Evolutionary conservation across 768 basidiomycete species (phyloP).

Genomic region (Pulveroboletus sp.): DNA sequence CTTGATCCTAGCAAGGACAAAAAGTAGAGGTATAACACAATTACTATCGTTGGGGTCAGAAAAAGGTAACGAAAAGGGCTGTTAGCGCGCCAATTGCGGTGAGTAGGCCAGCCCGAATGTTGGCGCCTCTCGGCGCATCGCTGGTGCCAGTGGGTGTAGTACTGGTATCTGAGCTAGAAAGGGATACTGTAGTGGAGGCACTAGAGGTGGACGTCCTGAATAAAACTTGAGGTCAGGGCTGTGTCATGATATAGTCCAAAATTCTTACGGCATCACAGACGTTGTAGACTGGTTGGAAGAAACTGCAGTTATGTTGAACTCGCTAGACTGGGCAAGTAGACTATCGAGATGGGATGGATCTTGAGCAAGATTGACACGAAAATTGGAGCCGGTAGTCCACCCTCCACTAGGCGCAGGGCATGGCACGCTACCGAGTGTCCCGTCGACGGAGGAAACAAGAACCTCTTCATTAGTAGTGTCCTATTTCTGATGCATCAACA

Average conservation of each 20-base stretch:
- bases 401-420: conserved; percentile 59
- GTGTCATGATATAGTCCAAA: background rate
- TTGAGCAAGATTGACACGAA: conserved; percentile 71
- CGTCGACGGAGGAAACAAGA: conserved; percentile 55
- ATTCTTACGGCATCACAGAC: conserved; percentile 19
- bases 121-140: conserved; percentile 30
- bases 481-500: conserved; percentile 25
- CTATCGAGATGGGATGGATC: conserved; percentile 42
- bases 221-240: background rate
- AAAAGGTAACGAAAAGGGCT: conserved; percentile 26
- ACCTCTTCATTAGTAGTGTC: conserved; percentile 41
- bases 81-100: conserved; percentile 35
- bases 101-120: conserved; percentile 32
- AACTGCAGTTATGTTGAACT: conserved; percentile 50
- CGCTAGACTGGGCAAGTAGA: conserved; percentile 69
- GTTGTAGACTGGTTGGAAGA: conserved; percentile 19
- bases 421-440: conserved; percentile 35
- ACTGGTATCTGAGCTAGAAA: conserved; percentile 26
- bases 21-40: background rate
- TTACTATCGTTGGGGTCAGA: conserved; percentile 13
- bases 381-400: conserved; percentile 61
- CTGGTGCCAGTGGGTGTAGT: conserved; percentile 27
- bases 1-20: background rate
- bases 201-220: conserved; percentile 9
- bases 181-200: conserved; percentile 18